These are phyloP conservation scores for Pseudomassariella vexata DNA, from an alignment of 2,329 filamentous ascomycete species.

Conservation along the genomic window DNA sequence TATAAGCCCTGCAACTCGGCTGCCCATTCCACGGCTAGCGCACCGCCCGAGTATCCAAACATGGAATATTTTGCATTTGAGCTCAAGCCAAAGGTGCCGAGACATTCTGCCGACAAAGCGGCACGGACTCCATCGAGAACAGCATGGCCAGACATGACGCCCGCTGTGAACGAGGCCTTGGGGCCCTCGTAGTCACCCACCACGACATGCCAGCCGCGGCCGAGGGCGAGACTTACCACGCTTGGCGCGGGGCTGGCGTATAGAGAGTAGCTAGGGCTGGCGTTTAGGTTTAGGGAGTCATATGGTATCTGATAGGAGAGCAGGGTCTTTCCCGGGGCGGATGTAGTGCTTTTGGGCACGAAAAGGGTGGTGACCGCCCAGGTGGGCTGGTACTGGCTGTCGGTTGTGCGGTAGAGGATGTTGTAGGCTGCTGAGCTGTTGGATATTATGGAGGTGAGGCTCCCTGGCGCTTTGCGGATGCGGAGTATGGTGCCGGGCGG, in stretches of 20 bases:
- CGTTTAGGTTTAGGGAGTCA: constrained; percentile 31
- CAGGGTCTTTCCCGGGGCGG: constrained; percentile 11
- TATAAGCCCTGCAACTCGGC: constrained; percentile 4
- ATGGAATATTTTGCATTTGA: constrained; percentile 27
- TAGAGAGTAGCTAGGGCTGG: constrained; percentile 30
- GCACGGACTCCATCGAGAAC: constrained; percentile 35
- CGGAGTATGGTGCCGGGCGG: constrained; percentile 27
- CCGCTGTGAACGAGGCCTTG: constrained; percentile 33
- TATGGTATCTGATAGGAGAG: constrained; percentile 36
- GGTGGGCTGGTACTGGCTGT: constrained; percentile 18
- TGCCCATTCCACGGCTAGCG: constrained; percentile 18
- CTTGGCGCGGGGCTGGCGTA: constrained; percentile 13
- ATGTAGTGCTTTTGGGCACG: constrained; percentile 15
- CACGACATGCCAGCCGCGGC: constrained; percentile 36
- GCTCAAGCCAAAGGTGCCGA: neutral
- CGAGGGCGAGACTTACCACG: constrained; percentile 29
- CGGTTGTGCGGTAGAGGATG: constrained; percentile 27
- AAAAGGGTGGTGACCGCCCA: constrained; percentile 30
- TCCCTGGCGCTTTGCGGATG: constrained; percentile 19
- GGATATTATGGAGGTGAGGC: constrained; percentile 11
- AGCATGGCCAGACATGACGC: constrained; percentile 19
- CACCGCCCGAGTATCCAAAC: constrained; percentile 51
- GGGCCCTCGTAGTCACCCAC: constrained; percentile 40
- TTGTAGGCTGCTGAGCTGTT: constrained; percentile 19
- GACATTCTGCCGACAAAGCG: constrained; percentile 21